These are phyloP conservation scores for Thielaviopsis musarum DNA, from an alignment of 2,329 filamentous ascomycete genomes.

Conservation along the genomic window DNA sequence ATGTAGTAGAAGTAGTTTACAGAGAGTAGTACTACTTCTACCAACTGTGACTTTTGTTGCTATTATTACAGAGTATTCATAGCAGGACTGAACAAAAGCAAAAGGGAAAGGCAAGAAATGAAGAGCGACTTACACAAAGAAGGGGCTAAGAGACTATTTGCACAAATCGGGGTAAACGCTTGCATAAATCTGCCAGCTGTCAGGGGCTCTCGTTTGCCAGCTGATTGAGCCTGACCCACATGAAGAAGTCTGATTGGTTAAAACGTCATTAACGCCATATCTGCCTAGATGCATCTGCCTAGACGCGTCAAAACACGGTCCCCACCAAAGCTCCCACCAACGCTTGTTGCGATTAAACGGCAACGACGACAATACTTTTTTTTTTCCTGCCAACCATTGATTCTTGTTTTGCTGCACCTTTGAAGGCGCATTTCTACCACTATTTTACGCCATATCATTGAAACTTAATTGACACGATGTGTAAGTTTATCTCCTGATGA, in stretches of 20 bases:
- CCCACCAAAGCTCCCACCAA: background rate
- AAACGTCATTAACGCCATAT: background rate
- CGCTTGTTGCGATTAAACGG: background rate
- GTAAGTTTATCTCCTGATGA: background rate
- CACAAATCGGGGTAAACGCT: background rate
- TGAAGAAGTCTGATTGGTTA: background rate
- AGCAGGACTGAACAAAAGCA: background rate
- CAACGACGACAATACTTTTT: background rate
- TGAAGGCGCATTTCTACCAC: background rate
- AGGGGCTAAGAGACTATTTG: background rate
- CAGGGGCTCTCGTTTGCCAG: no score
- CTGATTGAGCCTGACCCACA: no score
- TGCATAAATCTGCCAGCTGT: background rate
- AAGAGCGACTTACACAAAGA: background rate
- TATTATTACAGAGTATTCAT: no score
- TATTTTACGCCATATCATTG: background rate
- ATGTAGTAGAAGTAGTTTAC: background rate
- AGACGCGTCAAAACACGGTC: background rate
- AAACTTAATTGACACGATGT: background rate
- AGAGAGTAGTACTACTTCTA: background rate
- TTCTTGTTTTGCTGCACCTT: background rate
- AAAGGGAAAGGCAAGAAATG: background rate
- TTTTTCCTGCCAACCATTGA: background rate
- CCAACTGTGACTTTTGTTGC: no score
- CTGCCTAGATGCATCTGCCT: background rate